Conservation (phyloP, 306 rosid species). For the Malus domestica region DNA sequence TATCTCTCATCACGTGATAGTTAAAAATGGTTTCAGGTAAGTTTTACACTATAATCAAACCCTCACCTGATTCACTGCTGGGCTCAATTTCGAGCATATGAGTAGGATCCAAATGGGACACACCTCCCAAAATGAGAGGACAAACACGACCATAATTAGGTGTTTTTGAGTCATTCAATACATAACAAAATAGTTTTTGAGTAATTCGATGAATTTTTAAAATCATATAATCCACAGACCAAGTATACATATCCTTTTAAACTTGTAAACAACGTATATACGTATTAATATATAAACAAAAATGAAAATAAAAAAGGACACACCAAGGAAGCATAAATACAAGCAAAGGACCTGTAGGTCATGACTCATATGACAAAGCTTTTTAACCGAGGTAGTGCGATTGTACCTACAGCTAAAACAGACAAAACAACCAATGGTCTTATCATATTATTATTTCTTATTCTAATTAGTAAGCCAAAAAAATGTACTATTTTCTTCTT, state of each 20-base stretch:
- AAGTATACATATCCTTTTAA: slow-evolving; percentile 21
- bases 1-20: not conserved
- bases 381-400: slow-evolving; percentile 38
- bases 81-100: slow-evolving; percentile 19
- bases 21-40: too few species aligned
- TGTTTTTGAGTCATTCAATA: slow-evolving; percentile 58
- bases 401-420: slow-evolving; percentile 8
- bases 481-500: not conserved
- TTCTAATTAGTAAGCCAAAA: not conserved
- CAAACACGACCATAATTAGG: slow-evolving; percentile 60
- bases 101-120: slow-evolving; percentile 36
- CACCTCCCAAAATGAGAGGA: slow-evolving; percentile 52
- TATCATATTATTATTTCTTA: not conserved
- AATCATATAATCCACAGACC: slow-evolving; percentile 16
- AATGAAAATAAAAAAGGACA: slow-evolving; percentile 2
- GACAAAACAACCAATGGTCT: slow-evolving; percentile 24
- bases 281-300: not conserved
- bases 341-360: slow-evolving; percentile 32
- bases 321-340: slow-evolving; percentile 28
- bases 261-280: not conserved
- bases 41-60: not conserved
- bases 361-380: slow-evolving; percentile 22
- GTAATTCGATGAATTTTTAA: slow-evolving; percentile 45
- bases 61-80: slow-evolving; percentile 35
- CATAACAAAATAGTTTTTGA: slow-evolving; percentile 40